Conservation (phyloP, 2,329 filamentous ascomycete species). For the Penicillium digitatum region DNA sequence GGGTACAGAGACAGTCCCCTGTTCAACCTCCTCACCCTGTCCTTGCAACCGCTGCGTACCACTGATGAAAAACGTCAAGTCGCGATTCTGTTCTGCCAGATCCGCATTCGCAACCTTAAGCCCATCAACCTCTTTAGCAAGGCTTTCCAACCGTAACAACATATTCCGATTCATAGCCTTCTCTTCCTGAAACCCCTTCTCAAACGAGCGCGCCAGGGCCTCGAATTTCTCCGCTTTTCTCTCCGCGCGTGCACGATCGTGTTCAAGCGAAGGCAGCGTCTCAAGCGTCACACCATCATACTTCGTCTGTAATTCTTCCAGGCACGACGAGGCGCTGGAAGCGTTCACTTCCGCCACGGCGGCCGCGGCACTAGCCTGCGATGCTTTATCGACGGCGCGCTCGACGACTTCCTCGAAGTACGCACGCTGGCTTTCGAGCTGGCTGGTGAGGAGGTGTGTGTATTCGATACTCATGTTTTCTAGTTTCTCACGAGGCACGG, state of each 20-base stretch:
- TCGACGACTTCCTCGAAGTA: conserved; percentile 93
- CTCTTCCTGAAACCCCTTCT: conserved; percentile 77
- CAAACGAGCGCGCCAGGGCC: conserved; percentile 69
- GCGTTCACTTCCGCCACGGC: conserved; percentile 57
- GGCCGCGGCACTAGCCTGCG: conserved; percentile 61
- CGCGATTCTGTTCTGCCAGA: conserved; percentile 78
- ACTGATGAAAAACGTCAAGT: conserved; percentile 82
- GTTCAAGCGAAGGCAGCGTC: conserved; percentile 66
- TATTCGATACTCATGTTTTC: conserved; percentile 88
- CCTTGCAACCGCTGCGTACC: conserved; percentile 74
- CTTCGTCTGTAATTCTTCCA: conserved; percentile 54
- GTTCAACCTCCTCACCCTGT: conserved; percentile 68
- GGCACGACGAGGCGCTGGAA: conserved; percentile 56
- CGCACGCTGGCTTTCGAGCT: conserved; percentile 84
- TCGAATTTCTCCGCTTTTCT: conserved; percentile 68
- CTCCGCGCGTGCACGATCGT: conserved; percentile 65
- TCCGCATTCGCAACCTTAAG: conserved; percentile 63
- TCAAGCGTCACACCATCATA: conserved; percentile 53
- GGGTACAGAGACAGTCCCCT: conserved; percentile 65
- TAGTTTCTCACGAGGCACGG: conserved; percentile 56
- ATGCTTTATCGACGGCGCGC: conserved; percentile 84
- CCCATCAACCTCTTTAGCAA: conserved; percentile 56
- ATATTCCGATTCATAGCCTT: conserved; percentile 78
- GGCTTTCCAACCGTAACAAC: conserved; percentile 69
- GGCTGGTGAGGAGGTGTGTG: conserved; percentile 84